These are phyloP conservation scores for Neurospora crassa DNA, from an alignment of 2,329 filamentous ascomycete genomes.

Conservation along the genomic window DNA sequence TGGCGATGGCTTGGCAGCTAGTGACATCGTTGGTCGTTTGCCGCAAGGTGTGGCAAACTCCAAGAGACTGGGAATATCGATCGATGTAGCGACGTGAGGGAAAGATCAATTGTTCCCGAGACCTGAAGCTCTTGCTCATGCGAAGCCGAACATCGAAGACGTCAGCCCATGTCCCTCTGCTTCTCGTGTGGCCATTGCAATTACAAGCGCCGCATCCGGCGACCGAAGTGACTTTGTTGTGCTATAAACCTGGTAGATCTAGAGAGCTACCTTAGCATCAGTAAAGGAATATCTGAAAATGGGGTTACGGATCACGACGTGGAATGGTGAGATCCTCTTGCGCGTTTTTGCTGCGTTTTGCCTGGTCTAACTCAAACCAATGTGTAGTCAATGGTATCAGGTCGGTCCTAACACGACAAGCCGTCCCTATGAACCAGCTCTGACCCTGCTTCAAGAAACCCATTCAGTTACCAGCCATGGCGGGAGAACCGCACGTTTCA, in stretches of 20 bases:
- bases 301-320: conserved; percentile 73
- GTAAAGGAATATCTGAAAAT: conserved; percentile 30
- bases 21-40: not conserved
- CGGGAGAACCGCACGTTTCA: conserved; percentile 59
- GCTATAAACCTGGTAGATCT: not conserved
- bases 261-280: not conserved
- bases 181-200: not conserved
- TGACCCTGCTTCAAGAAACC: conserved; percentile 46
- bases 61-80: not conserved
- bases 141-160: not conserved
- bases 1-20: too few species aligned
- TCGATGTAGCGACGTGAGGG: not conserved
- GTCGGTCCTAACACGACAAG: conserved; percentile 20
- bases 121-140: not conserved
- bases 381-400: conserved; percentile 69
- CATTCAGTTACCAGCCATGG: conserved; percentile 81
- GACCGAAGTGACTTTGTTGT: not conserved
- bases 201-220: not conserved
- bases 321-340: conserved; percentile 56
- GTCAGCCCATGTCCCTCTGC: not conserved
- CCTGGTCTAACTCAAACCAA: not conserved
- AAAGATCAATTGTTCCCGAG: not conserved
- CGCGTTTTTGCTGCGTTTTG: not conserved
- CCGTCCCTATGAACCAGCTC: not conserved
- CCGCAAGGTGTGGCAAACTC: not conserved